Base-by-base conservation (phyloP, 805 yeast species). In the Saccharomycopsis olivae region DNA sequence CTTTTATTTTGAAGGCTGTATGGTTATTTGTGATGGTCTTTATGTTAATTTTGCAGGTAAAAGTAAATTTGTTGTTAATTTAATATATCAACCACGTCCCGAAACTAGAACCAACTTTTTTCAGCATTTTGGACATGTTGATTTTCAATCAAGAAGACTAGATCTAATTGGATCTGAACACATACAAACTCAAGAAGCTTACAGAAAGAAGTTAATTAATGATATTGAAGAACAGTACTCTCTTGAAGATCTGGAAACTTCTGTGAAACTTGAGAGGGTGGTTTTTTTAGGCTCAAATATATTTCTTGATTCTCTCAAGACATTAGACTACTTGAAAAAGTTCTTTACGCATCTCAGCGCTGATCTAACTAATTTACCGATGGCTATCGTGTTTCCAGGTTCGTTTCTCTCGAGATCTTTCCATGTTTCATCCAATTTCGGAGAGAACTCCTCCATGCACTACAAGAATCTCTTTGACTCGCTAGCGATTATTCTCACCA, bases 81-180 rank as follows among this genome's bases (percentile, higher is more conserved):
- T 80, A 3, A 67, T 92, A 37, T 80, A 82, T 3, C 95, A 86
- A 44, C 97, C 98, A 2, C 87, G 92, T 0, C 79, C 86, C 3
- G 99, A 92, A 55, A 65, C 71, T 47, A 66, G 96, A 43, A 76
- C 69, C 6, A 57, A 53, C 0, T 68, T 94, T 1, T 53, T 76
- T 41, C 88, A 81, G 19, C 78, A 79, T 1, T 76, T 76, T 44
- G 97, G 95, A 1, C 71, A 80, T 49, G 51, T 84, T 18, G 97
- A 92, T 56, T 78, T 87, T 49, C 58, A 36, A 29, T 29, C 46
- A 4, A 29, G 28, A 16, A 23, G 29, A 8, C 30, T 41, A 21
- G 46, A 41, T 27, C 17, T 39, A 4, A 28, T 31, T 3, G 39
- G 19, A 14, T 37, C 42, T n/a, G 33, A 35, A 19, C n/a, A 28